Conservation (phyloP, 2,329 filamentous ascomycete genomes). For the Paramyrothecium roridum region DNA sequence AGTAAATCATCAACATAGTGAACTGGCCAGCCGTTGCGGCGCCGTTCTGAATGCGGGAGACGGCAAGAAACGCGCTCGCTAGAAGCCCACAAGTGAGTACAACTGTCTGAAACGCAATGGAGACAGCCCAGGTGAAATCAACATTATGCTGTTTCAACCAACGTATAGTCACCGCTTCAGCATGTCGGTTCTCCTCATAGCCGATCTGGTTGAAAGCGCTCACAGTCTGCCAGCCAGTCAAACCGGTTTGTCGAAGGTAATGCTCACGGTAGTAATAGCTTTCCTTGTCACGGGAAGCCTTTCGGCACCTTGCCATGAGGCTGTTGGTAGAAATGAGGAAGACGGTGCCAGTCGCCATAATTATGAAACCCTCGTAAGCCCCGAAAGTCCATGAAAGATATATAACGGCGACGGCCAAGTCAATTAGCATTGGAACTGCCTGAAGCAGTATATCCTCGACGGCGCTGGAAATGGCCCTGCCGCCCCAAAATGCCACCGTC, state of each 20-base stretch:
- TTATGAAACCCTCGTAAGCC: constrained; percentile 61
- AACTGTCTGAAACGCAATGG: constrained; percentile 55
- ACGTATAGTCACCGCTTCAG: constrained; percentile 41
- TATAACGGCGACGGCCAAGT: constrained; percentile 55
- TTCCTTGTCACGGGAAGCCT: constrained; percentile 46
- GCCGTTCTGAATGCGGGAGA: constrained; percentile 64
- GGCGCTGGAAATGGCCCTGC: constrained; percentile 50
- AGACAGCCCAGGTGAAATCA: constrained; percentile 43
- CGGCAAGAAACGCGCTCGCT: constrained; percentile 57
- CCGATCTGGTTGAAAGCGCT: constrained; percentile 57
- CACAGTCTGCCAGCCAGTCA: constrained; percentile 58
- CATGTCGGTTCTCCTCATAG: constrained; percentile 54
- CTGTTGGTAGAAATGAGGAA: constrained; percentile 52
- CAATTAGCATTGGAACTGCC: constrained; percentile 57
- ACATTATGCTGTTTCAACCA: constrained; percentile 34
- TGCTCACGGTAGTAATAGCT: constrained; percentile 54
- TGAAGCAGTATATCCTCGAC: constrained; percentile 58
- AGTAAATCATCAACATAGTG: constrained; percentile 69
- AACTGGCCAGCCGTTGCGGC: constrained; percentile 64
- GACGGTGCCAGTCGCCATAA: constrained; percentile 53
- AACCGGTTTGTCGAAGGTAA: constrained; percentile 51
- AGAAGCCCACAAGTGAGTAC: constrained; percentile 68
- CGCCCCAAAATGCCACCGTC: constrained; percentile 53
- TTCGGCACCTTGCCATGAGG: constrained; percentile 48
- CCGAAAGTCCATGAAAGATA: constrained; percentile 59